Conservation (phyloP, 352 stramenopile species). For the Globisporangium lucens region DNA sequence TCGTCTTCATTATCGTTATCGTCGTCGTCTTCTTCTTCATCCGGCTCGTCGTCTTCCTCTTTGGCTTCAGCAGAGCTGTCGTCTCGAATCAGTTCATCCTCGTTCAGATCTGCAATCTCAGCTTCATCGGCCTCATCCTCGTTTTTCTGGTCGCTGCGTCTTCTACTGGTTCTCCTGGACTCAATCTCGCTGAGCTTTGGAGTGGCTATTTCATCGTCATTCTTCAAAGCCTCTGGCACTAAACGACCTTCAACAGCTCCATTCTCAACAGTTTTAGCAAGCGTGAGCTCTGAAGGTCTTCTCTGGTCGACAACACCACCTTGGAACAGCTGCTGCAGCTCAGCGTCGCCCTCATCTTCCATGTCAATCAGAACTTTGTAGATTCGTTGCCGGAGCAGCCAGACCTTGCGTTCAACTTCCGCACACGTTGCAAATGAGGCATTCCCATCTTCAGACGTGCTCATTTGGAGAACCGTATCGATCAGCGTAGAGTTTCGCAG, state of each 20-base stretch:
- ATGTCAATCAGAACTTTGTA: constrained; percentile 39
- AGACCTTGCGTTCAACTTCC: constrained; percentile 37
- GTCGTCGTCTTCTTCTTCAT: constrained; percentile 12
- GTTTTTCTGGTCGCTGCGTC: neutral
- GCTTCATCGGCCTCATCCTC: neutral
- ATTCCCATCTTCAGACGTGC: constrained; percentile 21
- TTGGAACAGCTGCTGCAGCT: constrained; percentile 19
- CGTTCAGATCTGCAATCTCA: neutral
- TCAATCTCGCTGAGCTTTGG: neutral
- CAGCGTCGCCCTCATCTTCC: constrained; percentile 25
- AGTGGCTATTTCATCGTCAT: neutral
- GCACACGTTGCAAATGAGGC: constrained; percentile 28
- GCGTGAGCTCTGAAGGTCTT: neutral
- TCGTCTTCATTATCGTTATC: constrained; percentile 16
- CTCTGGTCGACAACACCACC: neutral
- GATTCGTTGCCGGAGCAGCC: constrained; percentile 40
- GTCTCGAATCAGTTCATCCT: neutral
- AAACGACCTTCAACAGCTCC: no score
- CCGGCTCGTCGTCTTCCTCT: neutral
- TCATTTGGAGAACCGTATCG: constrained; percentile 7
- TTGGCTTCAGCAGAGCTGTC: neutral
- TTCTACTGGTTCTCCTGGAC: neutral
- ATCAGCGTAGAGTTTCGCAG: constrained; percentile 5
- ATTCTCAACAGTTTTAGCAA: neutral
- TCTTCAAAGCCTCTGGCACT: neutral